Evolutionary conservation across 192 early-diverging fungal genomes (phyloP).

Genomic region (Diversispora epigaea): DNA sequence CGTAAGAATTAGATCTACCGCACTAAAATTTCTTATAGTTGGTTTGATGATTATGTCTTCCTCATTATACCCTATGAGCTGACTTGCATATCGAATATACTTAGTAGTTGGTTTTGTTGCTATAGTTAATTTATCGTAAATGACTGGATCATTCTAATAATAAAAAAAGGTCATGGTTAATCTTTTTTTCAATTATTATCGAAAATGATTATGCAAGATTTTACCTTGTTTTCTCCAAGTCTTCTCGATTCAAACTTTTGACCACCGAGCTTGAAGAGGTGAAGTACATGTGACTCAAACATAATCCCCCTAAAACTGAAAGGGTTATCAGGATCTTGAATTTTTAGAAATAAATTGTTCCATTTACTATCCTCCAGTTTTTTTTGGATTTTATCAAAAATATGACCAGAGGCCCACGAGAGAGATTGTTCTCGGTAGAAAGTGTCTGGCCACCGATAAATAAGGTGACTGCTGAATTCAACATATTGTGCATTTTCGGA

Average conservation of each 20-base stretch:
- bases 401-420: constrained; percentile 35
- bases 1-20: constrained; percentile 10
- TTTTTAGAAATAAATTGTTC: constrained; percentile 23
- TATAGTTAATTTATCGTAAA: constrained; percentile 17
- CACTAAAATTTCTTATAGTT: constrained; percentile 17
- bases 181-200: not conserved
- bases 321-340: not conserved
- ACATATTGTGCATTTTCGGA: constrained; percentile 14
- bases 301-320: constrained; percentile 31
- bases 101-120: constrained; percentile 16
- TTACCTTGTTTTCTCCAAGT: constrained; percentile 15
- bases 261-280: constrained; percentile 30
- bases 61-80: constrained; percentile 8
- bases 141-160: constrained; percentile 19
- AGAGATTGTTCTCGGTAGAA: constrained; percentile 16
- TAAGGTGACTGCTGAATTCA: constrained; percentile 32
- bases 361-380: constrained; percentile 16
- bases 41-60: too few relatives aligned
- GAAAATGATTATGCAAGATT: constrained; percentile 18
- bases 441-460: constrained; percentile 36
- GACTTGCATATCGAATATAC: constrained; percentile 14
- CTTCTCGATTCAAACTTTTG: constrained; percentile 25
- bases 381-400: constrained; percentile 14
- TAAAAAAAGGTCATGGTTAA: constrained; percentile 8
- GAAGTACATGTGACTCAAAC: constrained; percentile 33